Percentiles rank a stretch among this genome's conserved stretches.
phyloP scores from a whole-genome alignment of 495 filamentous ascomycete species.

The Xylaria longipes region DNA sequence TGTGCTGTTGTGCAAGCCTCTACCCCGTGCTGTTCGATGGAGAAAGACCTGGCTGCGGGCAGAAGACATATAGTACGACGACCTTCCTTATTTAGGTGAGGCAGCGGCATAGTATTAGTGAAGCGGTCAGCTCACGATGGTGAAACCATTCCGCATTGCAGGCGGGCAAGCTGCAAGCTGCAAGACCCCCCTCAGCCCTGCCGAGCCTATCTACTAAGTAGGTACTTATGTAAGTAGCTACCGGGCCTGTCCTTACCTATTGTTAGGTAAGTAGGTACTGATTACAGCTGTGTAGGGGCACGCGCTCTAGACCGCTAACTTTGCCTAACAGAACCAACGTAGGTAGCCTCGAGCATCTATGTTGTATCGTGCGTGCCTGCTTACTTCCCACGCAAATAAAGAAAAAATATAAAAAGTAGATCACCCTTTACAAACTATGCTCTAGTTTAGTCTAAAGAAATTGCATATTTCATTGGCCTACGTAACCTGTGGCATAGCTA shows the following conservation, averaged over 20 bases:
- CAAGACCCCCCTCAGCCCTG: slow-evolving; percentile 19
- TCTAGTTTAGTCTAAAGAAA: not conserved
- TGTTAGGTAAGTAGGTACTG: not conserved
- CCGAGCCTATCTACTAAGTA: not conserved
- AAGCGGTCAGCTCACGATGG: slow-evolving; percentile 13
- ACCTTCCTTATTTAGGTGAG: slow-evolving; percentile 4
- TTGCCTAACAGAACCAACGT: not conserved
- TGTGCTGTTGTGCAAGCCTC: not conserved
- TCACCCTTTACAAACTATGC: not conserved
- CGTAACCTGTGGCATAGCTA: not conserved
- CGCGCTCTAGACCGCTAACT: not conserved
- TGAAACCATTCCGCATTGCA: slow-evolving; percentile 6
- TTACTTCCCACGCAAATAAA: not conserved
- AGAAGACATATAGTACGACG: not conserved
- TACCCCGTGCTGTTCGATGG: not conserved
- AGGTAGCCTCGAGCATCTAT: not conserved
- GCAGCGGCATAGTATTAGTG: not conserved
- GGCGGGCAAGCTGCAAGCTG: not conserved
- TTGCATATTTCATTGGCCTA: not conserved
- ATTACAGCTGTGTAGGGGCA: not conserved
- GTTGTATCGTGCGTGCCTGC: not conserved
- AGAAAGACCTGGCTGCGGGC: not conserved
- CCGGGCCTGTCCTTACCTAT: not conserved
- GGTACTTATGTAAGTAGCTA: not conserved
- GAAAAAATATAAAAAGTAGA: not conserved